Evolutionary conservation across 2,329 filamentous ascomycete genomes (phyloP).

Genomic region (Fusarium verticillioides): DNA sequence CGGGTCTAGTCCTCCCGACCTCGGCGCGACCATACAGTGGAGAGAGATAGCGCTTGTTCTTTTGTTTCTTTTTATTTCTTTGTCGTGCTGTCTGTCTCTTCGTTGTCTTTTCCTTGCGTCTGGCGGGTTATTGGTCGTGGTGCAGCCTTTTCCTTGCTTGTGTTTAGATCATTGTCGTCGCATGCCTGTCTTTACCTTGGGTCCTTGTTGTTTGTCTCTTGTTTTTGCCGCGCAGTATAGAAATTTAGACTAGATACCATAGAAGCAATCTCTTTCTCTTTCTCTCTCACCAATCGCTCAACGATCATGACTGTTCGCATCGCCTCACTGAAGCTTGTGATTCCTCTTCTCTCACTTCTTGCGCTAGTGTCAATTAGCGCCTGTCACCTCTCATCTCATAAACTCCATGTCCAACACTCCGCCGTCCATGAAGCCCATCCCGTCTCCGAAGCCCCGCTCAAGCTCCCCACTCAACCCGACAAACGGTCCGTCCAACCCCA

Average conservation of each 20-base stretch:
- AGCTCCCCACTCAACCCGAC: conserved; percentile 1
- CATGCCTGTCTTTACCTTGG: neutral
- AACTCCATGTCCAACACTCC: conserved; percentile 9
- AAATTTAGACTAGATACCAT: neutral
- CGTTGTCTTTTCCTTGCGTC: neutral
- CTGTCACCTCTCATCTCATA: neutral
- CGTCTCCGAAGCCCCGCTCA: neutral
- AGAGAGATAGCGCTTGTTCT: neutral
- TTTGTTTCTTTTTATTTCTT: neutral
- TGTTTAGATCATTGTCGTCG: neutral
- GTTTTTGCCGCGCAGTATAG: neutral
- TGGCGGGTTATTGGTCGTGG: neutral
- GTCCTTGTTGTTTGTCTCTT: neutral
- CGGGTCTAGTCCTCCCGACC: no score
- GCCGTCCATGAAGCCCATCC: neutral
- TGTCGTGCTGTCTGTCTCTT: neutral
- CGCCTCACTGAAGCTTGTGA: fast-evolving
- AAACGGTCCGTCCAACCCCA: conserved; percentile 23
- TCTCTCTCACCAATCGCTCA: neutral
- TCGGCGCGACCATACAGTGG: no score
- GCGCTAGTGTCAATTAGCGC: fast-evolving
- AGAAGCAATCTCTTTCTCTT: neutral
- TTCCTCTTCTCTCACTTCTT: neutral
- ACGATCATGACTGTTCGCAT: neutral
- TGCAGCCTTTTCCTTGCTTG: neutral